Evolutionary conservation across 805 yeast genomes (phyloP).

Genomic region (Priceomyces castillae): DNA sequence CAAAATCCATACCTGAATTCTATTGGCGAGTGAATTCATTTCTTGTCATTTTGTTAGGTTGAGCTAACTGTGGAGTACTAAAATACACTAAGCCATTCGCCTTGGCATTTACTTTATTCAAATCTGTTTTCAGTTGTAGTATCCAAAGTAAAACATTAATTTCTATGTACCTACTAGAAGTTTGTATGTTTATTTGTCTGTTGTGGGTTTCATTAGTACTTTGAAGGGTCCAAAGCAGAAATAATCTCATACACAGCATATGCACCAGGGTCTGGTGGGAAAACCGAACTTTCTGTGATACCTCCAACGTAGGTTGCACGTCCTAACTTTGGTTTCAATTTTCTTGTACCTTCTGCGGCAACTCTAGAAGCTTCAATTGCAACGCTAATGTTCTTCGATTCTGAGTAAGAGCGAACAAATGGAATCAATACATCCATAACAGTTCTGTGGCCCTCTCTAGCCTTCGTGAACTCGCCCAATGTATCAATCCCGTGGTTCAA

Average conservation of each 20-base stretch:
- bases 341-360: slow-evolving; percentile 36
- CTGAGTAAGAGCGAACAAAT: slow-evolving; percentile 22
- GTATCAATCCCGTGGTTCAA: slow-evolving; percentile 24
- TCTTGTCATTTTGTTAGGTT: too few relatives aligned
- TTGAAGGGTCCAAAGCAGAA: slow-evolving; percentile 16
- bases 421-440: slow-evolving; percentile 42
- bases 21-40: too few relatives aligned
- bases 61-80: too few relatives aligned
- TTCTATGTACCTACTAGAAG: too few relatives aligned
- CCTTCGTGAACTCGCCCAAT: slow-evolving; percentile 31
- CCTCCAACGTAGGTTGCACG: slow-evolving; percentile 39
- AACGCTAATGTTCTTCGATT: slow-evolving; percentile 16
- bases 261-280: slow-evolving; percentile 43
- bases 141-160: too few relatives aligned
- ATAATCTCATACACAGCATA: slow-evolving; percentile 36
- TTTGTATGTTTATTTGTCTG: too few relatives aligned
- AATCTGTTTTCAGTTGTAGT: too few relatives aligned
- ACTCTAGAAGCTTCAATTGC: slow-evolving; percentile 26
- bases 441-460: slow-evolving; percentile 37
- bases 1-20: too few relatives aligned
- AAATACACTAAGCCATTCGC: too few relatives aligned
- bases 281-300: slow-evolving; percentile 19
- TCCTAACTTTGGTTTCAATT: slow-evolving; percentile 32
- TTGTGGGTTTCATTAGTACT: too few relatives aligned
- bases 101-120: too few relatives aligned